Base-by-base conservation (phyloP, 2,329 filamentous ascomycete genomes). In the Colletotrichum cereale region DNA sequence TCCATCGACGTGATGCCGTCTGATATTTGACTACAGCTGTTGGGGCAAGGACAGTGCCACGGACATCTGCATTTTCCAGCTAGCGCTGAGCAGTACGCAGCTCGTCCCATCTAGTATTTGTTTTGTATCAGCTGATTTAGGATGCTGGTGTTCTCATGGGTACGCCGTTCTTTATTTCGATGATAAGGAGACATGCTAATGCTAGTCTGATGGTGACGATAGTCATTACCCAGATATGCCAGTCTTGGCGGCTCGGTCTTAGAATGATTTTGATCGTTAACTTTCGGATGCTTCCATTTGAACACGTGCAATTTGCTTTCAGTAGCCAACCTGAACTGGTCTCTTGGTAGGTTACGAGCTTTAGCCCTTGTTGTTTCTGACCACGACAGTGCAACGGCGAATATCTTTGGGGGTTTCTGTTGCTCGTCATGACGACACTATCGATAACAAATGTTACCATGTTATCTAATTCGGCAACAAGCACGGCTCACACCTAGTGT, bases 381-480 rank as follows among this genome's bases (percentile, higher is more conserved):
- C 21, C 57, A 61, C 57, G 40, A 47, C 40, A n/a, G n/a, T n/a
- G n/a, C n/a, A 34, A 47, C 57, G 40, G 57, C 57, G 24, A 61
- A 16, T 47, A 36, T 31, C 29, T 24, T 6, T 8, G 18, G 34
- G 40, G 57, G 2, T 31, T n/a, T 29, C 42, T 14, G 2, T 48
- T 18, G 18, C 26, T 21, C 40, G 42, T 4, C 57, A 61, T 21
- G 24, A 21, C n/a, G 6, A 31, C 6, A 48, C 42, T 8, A n/a
- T n/a, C n/a, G 4, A 36, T 3, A 61, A 47, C 29, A 48, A 36
- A 47, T 31, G 57, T 36, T 29, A 40, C 14, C 57, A 61, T 36
- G 4, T 61, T 3, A 34, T 47, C 8, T 29, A 61, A 34, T 60
- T 47, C 21, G 26, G 57, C 26, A 38, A 40, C 3, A 61, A 21